phyloP scores from a whole-genome alignment of 345 rosid genomes.

The Eucalyptus cloeziana region DNA sequence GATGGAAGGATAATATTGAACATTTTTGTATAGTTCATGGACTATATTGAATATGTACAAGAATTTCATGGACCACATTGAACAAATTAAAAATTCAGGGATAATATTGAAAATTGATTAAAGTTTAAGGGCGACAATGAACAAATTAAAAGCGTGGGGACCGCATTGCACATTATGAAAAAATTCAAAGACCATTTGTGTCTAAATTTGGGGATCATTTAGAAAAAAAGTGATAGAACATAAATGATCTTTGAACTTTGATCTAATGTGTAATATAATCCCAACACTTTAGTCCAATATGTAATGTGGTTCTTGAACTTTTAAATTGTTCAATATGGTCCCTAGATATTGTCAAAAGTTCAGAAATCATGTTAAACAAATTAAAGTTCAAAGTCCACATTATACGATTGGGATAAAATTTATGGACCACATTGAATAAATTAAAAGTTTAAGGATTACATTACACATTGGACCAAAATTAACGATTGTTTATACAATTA shows the following conservation, averaged over 20 bases:
- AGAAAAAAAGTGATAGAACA: rapidly evolving
- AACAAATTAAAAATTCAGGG: rapidly evolving
- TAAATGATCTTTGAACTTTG: rapidly evolving
- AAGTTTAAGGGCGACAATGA: rapidly evolving
- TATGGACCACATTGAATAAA: rapidly evolving
- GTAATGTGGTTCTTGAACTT: rapidly evolving
- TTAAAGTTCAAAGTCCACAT: rapidly evolving
- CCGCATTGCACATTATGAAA: rapidly evolving
- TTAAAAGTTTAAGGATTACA: rapidly evolving
- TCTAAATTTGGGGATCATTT: rapidly evolving
- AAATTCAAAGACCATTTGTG: no score
- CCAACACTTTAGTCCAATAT: rapidly evolving
- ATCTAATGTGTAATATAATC: rapidly evolving
- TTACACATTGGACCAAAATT: rapidly evolving
- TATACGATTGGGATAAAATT: rapidly evolving
- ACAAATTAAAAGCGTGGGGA: rapidly evolving
- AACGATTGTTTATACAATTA: rapidly evolving
- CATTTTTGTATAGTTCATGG: rapidly evolving
- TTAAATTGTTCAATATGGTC: no score
- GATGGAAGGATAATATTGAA: no score
- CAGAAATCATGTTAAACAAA: rapidly evolving
- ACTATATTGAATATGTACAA: rapidly evolving
- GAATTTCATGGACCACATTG: rapidly evolving
- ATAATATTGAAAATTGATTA: no score
- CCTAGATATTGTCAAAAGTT: rapidly evolving